Base-by-base conservation (phyloP, 345 rosid genomes). In the Excoecaria cochinchinensis region DNA sequence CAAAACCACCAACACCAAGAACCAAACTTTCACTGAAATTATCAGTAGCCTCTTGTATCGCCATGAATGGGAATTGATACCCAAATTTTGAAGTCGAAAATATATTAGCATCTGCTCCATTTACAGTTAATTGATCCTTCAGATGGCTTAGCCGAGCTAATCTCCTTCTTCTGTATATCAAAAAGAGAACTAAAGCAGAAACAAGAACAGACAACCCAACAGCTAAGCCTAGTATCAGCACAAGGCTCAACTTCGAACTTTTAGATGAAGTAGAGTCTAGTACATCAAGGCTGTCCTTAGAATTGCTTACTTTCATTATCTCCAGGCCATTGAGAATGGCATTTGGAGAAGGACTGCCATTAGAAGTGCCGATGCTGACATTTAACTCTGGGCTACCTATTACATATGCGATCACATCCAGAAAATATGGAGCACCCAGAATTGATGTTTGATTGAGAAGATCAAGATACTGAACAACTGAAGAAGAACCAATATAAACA, bases 1-100 rank as follows among this genome's bases (percentile, higher is more conserved):
- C 94, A 77, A 90, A 90, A 25, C 90, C 94, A 60, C 94, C 94
- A 78, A 87, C 81, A 5, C 94, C 94, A 71, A 88, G 72, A 69
- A 90, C 81, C 57, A 88, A 76, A 40, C 80, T 78, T 64, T 88
- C 90, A 44, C 71, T 78, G 51, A 89, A 90, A 68, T 83, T 83
- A 74, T 79, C 84, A 0, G 91, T 89, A 42, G 95, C 92, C 76
- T 88, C 94, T 59, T 80, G 86, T 48, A 89, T 84, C 13, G 55
- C 74, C 76, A 71, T 82, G 4, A 90, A 81, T 13, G 95, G 91
- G 70, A 82, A 87, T 17, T 85, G 82, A 67, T 87, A 87, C 48
- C 94, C 90, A 16, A 85, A 78, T 58, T 84, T 87, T 0, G 89
- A 82, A 72, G 85, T 78, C 0, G 91, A 86, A 77, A 90, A 79